These are phyloP conservation scores for Cystobasidium slooffiae DNA, from an alignment of 1,284 basidiomycete species.

Conservation along the genomic window DNA sequence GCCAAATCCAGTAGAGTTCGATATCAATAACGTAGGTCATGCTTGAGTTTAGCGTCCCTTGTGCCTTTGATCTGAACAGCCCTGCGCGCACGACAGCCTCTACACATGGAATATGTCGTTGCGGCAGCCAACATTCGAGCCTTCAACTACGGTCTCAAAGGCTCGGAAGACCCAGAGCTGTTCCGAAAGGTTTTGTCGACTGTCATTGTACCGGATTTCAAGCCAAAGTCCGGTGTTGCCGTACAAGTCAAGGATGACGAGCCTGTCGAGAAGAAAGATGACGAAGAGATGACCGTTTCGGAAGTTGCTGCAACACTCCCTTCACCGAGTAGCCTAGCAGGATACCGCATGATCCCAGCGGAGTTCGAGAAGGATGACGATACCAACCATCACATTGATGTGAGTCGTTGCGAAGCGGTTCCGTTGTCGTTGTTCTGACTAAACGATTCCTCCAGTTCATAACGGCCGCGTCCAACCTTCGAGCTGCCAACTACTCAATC, in stretches of 20 bases:
- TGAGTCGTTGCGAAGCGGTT: background rate
- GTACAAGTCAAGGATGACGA: constrained; percentile 96
- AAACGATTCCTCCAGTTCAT: constrained; percentile 66
- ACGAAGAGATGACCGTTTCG: constrained; percentile 64
- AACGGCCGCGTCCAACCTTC: constrained; percentile 95
- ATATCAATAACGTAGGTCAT: constrained; percentile 76
- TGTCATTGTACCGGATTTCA: constrained; percentile 91
- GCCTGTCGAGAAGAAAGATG: constrained; percentile 60
- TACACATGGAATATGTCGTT: constrained; percentile 87
- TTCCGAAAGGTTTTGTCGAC: constrained; percentile 85
- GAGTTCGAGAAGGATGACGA: constrained; percentile 99
- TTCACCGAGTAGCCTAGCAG: constrained; percentile 85
- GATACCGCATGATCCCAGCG: constrained; percentile 90
- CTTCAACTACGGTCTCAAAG: constrained; percentile 96
- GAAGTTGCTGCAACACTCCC: constrained; percentile 72
- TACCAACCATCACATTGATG: constrained; percentile 94
- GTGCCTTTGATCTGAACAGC: constrained; percentile 13
- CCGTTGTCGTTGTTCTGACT: background rate
- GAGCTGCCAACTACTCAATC: constrained; percentile 95
- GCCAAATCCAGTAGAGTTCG: constrained; percentile 87
- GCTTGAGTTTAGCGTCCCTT: background rate
- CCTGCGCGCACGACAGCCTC: constrained; percentile 63
- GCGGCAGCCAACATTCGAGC: constrained; percentile 96
- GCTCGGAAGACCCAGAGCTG: constrained; percentile 75
- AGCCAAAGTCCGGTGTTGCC: constrained; percentile 87